These are phyloP conservation scores for Skeletonema costatum DNA, from an alignment of 108 stramenopile species.

Conservation along the genomic window DNA sequence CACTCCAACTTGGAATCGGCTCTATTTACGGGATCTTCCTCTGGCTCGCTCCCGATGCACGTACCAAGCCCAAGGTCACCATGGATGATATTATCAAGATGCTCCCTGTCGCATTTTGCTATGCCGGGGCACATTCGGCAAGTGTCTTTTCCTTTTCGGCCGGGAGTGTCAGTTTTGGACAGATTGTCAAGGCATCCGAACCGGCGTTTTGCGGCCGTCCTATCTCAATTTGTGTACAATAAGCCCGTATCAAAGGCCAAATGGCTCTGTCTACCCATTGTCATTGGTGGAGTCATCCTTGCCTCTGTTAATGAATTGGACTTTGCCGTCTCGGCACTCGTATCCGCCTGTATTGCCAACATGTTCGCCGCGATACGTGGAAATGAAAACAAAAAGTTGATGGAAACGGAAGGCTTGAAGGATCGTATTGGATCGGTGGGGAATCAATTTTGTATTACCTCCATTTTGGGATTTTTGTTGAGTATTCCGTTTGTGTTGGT, in stretches of 20 bases:
- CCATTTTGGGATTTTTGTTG: slow-evolving; percentile 84
- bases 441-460: slow-evolving; percentile 92
- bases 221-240: slow-evolving; percentile 88
- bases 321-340: slow-evolving; percentile 88
- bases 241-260: slow-evolving; percentile 89
- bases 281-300: slow-evolving; percentile 92
- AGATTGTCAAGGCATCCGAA: slow-evolving; percentile 95
- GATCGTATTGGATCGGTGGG: slow-evolving; percentile 90
- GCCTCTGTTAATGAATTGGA: slow-evolving; percentile 94
- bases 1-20: slow-evolving; percentile 88
- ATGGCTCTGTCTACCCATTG: slow-evolving; percentile 93
- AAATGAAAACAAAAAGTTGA: slow-evolving; percentile 95
- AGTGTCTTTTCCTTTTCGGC: slow-evolving; percentile 92
- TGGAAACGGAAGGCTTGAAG: slow-evolving; percentile 88
- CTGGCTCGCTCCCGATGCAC: slow-evolving; percentile 91
- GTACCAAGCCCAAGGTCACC: slow-evolving; percentile 68
- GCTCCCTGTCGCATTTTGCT: slow-evolving; percentile 92
- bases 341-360: slow-evolving; percentile 92
- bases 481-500: slow-evolving; percentile 73
- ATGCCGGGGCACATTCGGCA: slow-evolving; percentile 90
- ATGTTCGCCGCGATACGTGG: slow-evolving; percentile 92
- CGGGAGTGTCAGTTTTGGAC: slow-evolving; percentile 93
- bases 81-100: slow-evolving; percentile 82
- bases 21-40: slow-evolving; percentile 87
- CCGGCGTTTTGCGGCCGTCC: slow-evolving; percentile 93